Evolutionary conservation across 2,329 filamentous ascomycete genomes (phyloP), one percentile per base, ranked within the genome.

Genomic region (Exophiala aquamarina): DNA sequence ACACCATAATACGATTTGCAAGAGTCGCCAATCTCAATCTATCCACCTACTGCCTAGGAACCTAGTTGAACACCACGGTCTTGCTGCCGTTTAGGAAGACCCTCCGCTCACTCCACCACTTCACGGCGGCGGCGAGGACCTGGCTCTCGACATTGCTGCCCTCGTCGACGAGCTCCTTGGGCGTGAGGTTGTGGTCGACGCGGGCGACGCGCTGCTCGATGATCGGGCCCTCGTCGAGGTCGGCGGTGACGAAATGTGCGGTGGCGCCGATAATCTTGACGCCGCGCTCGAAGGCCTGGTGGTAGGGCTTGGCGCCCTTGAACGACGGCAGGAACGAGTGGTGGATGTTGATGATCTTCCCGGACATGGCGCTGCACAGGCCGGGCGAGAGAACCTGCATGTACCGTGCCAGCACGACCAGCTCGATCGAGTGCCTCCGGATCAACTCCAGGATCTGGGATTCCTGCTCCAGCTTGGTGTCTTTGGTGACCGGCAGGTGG

Each of bases 301-400:
- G 88, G 70, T 93, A 93, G 3, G 88, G 88, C 70, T 89, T 89
- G 21, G 88, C 88, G 52, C 88, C 88, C 77, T 93, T 93, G 80
- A 93, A 93, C 8, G 79, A 84, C 0, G 88, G 88, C 76, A 93
- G 67, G 79, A 93, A 93, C 58, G 81, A 86, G 72, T 93, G 88
- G 72, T 93, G 88, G 69, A 93, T 92, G 72, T 93, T 93, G 84
- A 93, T 92, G 71, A 93, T 93, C 65, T 82, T 83, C 49, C 88
- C 88, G 41, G 82, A 86, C 87, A 93, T 91, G 60, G 81, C 86
- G 48, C 77, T 71, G 72, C 88, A 93, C 32, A 93, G 74, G 7
- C 70, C 79, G 0, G 87, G 87, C 17, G 83, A 87, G 9, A 93
- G 76, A 23, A 93, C 86, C 71, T 93, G 88, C 88, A 93, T 93